Base-by-base conservation (phyloP, 78 protist genomes). In the Dictyostelium firmibasis region DNA sequence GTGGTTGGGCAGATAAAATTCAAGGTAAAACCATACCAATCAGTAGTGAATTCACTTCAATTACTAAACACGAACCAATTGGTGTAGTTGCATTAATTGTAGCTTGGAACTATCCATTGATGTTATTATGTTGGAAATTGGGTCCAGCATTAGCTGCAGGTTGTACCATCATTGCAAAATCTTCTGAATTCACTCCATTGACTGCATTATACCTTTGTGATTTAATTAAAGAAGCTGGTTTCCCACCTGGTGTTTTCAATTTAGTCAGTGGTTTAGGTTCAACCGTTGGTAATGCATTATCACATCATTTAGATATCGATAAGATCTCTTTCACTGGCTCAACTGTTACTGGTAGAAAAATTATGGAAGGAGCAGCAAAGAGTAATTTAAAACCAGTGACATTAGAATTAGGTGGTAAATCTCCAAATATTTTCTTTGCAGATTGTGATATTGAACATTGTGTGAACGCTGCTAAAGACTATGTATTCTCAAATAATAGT, bases 331-430 rank as follows among this genome's bases (percentile, higher is more conserved):
- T 98, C 70, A 98, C 98, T 20, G 99, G 98, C 7, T 83, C 89
- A 10, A 93, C 97, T 60, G 79, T 33, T 31, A 57, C 76, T 69
- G 98, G 99, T 29, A 33, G 85, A 77, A 0, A 5, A 11, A 67
- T 97, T n/a, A 67, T 77, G 96, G 57, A 6, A 16, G 62, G 96
- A 0, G 96, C 97, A 6, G 94, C 97, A 2, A 50, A 88, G 31
- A 85, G 81, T n/a, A 92, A 92, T 50, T 31, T 92, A 3, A 92
- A 92, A 43, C 41, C 74, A 6, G 92, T 96, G 11, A 69, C 97
- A 9, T 78, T 97, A 6, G 98, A 97, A 92, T 95, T 98, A 3
- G 99, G 99, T 29, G 99, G 99, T 69, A 98, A 98, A 96, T 92
- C 97, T 4, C 99, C 99, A 29, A 67, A 92, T 44, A 91, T 98